phyloP scores from a whole-genome alignment of 371 early-diverging fungal genomes.

The Gilbertella persicaria region DNA sequence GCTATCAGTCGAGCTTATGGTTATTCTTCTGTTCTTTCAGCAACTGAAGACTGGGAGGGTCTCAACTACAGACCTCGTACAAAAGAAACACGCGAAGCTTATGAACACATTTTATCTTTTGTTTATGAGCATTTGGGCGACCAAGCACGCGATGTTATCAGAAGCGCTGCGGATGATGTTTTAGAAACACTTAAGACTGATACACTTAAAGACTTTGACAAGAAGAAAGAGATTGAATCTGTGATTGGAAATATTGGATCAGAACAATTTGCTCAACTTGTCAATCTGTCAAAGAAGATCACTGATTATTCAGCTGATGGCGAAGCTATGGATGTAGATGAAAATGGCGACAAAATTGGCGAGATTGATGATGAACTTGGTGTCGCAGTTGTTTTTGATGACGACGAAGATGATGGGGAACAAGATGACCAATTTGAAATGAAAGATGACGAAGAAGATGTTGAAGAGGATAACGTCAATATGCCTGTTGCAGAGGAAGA shows the following conservation, averaged over 20 bases:
- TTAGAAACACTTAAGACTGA: constrained; percentile 87
- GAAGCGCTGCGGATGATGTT: constrained; percentile 88
- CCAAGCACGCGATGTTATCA: constrained; percentile 85
- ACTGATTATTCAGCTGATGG: constrained; percentile 76
- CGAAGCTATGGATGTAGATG: constrained; percentile 55
- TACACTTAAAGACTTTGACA: constrained; percentile 84
- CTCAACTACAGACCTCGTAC: constrained; percentile 90
- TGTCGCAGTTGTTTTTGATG: constrained; percentile 77
- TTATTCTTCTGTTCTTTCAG: constrained; percentile 82
- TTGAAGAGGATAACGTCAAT: constrained; percentile 28
- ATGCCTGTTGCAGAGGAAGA: constrained; percentile 15
- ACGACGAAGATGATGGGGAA: constrained; percentile 71
- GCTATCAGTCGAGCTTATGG: constrained; percentile 70
- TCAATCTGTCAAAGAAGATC: constrained; percentile 91
- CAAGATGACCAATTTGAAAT: constrained; percentile 66
- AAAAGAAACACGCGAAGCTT: constrained; percentile 89
- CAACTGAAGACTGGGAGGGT: constrained; percentile 90
- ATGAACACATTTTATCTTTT: constrained; percentile 87
- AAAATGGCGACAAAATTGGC: constrained; percentile 46
- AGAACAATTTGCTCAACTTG: constrained; percentile 84
- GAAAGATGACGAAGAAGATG: constrained; percentile 59
- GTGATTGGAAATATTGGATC: constrained; percentile 65
- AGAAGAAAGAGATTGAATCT: constrained; percentile 83
- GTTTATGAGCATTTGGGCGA: constrained; percentile 84
- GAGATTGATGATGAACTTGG: constrained; percentile 77